Evolutionary conservation across 352 stramenopile species (phyloP).

Genomic region (Phytopythium delawarense): DNA sequence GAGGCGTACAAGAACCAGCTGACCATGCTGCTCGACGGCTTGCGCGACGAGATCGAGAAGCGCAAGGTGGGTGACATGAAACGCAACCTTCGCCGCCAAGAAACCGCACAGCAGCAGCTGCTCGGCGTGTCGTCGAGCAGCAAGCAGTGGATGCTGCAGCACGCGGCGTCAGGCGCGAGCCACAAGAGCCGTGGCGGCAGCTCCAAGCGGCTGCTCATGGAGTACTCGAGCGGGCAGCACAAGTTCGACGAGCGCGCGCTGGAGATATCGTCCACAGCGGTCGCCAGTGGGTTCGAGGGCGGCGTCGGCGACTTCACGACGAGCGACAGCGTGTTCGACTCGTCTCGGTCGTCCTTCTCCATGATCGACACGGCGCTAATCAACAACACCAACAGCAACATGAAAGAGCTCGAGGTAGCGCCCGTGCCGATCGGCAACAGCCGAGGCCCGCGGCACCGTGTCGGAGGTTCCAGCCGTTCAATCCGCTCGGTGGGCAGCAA

Average conservation of each 20-base stretch:
- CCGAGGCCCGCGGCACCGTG: conserved; percentile 12
- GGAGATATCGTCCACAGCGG: conserved; percentile 13
- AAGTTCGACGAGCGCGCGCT: conserved; percentile 40
- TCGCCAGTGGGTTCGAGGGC: background rate
- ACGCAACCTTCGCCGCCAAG: conserved; percentile 43
- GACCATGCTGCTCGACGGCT: conserved; percentile 63
- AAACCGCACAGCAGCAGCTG: conserved; percentile 25
- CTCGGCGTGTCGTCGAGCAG: conserved; percentile 12
- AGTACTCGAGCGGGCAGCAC: conserved; percentile 27
- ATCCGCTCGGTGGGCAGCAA: conserved; percentile 23
- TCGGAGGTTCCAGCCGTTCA: conserved; percentile 18
- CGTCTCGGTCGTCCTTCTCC: conserved; percentile 22
- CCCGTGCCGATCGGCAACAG: conserved; percentile 16
- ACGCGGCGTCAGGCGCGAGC: conserved; percentile 11
- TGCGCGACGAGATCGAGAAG: conserved; percentile 84
- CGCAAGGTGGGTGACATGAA: conserved; percentile 58
- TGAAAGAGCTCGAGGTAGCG: background rate
- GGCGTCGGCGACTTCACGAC: conserved; percentile 11
- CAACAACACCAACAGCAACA: background rate
- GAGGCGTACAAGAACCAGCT: conserved; percentile 64
- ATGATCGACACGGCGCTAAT: conserved; percentile 19
- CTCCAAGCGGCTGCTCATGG: conserved; percentile 21
- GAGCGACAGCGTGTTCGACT: conserved; percentile 29
- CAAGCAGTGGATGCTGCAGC: conserved; percentile 16
- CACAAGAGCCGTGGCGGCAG: conserved; percentile 10